Evolutionary conservation across 2,329 filamentous ascomycete genomes (phyloP).

Genomic region (Sarocladium kiliense): DNA sequence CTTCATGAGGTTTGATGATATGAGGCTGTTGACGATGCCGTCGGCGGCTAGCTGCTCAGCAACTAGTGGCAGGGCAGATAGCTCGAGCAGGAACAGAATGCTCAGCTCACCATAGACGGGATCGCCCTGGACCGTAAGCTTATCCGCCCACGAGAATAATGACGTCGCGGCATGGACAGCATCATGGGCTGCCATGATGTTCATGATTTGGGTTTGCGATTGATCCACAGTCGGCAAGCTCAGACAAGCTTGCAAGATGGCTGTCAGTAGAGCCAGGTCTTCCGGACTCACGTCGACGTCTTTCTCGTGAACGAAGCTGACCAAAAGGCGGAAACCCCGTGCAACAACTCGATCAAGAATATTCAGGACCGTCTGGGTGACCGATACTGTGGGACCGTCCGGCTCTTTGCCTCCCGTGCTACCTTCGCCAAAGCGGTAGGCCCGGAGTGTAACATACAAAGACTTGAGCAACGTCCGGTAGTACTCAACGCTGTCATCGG

Average conservation of each 20-base stretch:
- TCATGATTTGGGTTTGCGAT: conserved; percentile 64
- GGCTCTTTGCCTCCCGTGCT: conserved; percentile 14
- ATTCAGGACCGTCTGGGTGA: conserved; percentile 65
- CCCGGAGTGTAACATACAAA: conserved; percentile 75
- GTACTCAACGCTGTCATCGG: conserved; percentile 54
- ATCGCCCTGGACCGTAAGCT: conserved; percentile 70
- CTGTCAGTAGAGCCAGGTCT: conserved; percentile 83
- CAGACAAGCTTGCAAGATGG: conserved; percentile 79
- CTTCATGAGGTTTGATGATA: conserved; percentile 72
- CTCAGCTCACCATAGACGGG: conserved; percentile 93
- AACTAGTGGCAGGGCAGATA: conserved; percentile 74
- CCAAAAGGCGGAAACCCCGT: conserved; percentile 75
- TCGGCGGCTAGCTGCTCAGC: conserved; percentile 90
- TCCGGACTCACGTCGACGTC: conserved; percentile 53
- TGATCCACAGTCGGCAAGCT: conserved; percentile 71
- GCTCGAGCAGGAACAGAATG: conserved; percentile 79
- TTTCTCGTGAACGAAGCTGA: conserved; percentile 75
- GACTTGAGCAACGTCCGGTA: conserved; percentile 81
- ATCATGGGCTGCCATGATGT: conserved; percentile 65
- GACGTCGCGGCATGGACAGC: conserved; percentile 77
- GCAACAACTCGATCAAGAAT: conserved; percentile 75
- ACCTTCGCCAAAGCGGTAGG: conserved; percentile 35
- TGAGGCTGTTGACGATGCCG: conserved; percentile 72
- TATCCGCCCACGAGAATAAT: conserved; percentile 91
- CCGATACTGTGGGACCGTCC: conserved; percentile 34